phyloP scores from a whole-genome alignment of 371 early-diverging fungal species.

The Rhizopus arrhizus region DNA sequence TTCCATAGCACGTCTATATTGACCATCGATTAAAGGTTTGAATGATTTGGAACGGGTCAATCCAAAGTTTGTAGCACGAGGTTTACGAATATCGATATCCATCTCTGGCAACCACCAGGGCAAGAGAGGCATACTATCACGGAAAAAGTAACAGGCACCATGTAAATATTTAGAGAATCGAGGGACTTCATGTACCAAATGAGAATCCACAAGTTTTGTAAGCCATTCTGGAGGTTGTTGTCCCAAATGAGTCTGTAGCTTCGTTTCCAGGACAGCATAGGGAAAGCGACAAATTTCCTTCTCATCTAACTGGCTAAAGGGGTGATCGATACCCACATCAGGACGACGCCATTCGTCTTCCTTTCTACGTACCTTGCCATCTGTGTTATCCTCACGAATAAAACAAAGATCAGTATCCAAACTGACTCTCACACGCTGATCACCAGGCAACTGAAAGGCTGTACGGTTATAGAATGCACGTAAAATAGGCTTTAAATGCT shows the following conservation, averaged over 20 bases:
- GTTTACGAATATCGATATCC: conserved; percentile 80
- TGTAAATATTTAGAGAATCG: conserved; percentile 98
- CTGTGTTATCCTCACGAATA: conserved; percentile 92
- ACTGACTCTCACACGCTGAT: conserved; percentile 92
- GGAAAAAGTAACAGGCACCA: conserved; percentile 88
- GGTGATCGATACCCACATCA: conserved; percentile 84
- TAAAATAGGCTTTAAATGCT: conserved; percentile 78
- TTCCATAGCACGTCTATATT: conserved; percentile 32
- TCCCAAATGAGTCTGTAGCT: conserved; percentile 88
- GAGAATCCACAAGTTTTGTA: conserved; percentile 76
- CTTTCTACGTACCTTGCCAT: conserved; percentile 48
- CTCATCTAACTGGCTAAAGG: conserved; percentile 78
- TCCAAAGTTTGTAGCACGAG: conserved; percentile 44
- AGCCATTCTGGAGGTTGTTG: conserved; percentile 93
- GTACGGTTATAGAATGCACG: conserved; percentile 97
- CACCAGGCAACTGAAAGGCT: conserved; percentile 97
- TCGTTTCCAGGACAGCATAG: conserved; percentile 96
- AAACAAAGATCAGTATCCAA: conserved; percentile 96
- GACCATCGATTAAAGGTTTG: conserved; percentile 40
- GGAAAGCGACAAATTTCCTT: conserved; percentile 87
- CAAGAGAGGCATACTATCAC: conserved; percentile 79
- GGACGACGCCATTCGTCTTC: conserved; percentile 85
- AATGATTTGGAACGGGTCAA: conserved; percentile 32
- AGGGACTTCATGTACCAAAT: conserved; percentile 94
- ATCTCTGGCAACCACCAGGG: conserved; percentile 96